phyloP scores from a whole-genome alignment of 108 stramenopile genomes.

The Pelagomonas calceolata region DNA sequence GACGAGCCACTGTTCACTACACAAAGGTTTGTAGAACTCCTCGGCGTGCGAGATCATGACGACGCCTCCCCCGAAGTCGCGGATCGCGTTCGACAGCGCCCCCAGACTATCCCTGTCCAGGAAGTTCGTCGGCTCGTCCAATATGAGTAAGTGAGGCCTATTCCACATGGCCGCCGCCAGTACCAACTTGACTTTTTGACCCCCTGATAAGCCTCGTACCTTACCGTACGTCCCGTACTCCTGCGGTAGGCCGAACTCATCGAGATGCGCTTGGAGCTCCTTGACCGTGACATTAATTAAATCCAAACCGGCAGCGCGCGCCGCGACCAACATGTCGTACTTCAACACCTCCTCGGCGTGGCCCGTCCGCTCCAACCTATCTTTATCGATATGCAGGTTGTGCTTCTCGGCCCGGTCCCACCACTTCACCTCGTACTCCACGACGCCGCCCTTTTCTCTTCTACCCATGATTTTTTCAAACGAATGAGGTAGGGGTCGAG shows the following conservation, averaged over 20 bases:
- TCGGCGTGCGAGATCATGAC: slow-evolving; percentile 97
- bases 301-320: slow-evolving; percentile 83
- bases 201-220: slow-evolving; percentile 85
- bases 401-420: slow-evolving; percentile 1
- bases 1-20: slow-evolving; percentile 90
- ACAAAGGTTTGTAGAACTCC: slow-evolving; percentile 82
- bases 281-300: slow-evolving; percentile 71
- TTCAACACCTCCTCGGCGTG: slow-evolving; percentile 21
- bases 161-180: slow-evolving; percentile 98
- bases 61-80: slow-evolving; percentile 90
- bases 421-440: slow-evolving; percentile 84
- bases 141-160: slow-evolving; percentile 82
- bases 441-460: slow-evolving; percentile 63
- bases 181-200: slow-evolving; percentile 97
- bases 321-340: slow-evolving; percentile 26
- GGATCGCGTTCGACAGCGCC: slow-evolving; percentile 75
- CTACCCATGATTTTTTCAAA: slow-evolving; percentile 67
- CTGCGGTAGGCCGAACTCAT: slow-evolving; percentile 86
- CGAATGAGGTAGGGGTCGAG: not conserved
- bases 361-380: slow-evolving; percentile 18
- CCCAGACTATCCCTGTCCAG: slow-evolving; percentile 93
- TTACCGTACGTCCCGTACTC: slow-evolving; percentile 95
- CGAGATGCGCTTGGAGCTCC: slow-evolving; percentile 88
- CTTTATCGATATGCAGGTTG: slow-evolving; percentile 16
- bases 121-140: slow-evolving; percentile 98